A percentile compares a stretch with the other conserved stretches of the same genome.
Conservation (phyloP, 2,329 filamentous ascomycete species). For the Ascochyta lentis region DNA sequence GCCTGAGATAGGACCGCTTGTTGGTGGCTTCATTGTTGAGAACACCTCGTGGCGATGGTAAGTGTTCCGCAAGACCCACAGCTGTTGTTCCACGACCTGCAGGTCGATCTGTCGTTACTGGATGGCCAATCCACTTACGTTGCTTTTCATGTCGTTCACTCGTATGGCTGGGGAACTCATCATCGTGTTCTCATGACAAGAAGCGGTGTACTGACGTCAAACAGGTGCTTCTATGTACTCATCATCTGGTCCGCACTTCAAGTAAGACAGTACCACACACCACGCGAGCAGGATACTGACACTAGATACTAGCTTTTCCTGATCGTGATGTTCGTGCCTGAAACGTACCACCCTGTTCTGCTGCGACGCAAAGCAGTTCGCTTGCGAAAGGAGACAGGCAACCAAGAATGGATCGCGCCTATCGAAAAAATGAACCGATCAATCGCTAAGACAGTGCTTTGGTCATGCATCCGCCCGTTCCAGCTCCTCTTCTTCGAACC, state of each 20-base stretch:
- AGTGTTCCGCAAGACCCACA: conserved; percentile 27
- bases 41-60: conserved; percentile 67
- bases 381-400: conserved; percentile 76
- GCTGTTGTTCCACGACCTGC: conserved; percentile 11
- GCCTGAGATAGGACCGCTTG: conserved; percentile 63
- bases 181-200: conserved; percentile 12
- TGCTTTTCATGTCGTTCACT: conserved; percentile 18
- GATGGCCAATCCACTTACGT: background rate
- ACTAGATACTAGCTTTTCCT: conserved; percentile 60
- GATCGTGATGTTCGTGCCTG: conserved; percentile 77
- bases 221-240: conserved; percentile 70
- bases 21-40: conserved; percentile 84
- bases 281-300: conserved; percentile 23
- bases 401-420: conserved; percentile 76
- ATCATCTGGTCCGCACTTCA: conserved; percentile 76
- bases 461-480: conserved; percentile 70
- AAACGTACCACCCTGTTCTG: conserved; percentile 80
- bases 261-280: conserved; percentile 34
- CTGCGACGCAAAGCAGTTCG: conserved; percentile 74
- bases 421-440: conserved; percentile 76
- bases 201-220: conserved; percentile 34
- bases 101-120: conserved; percentile 7
- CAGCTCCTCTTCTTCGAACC: conserved; percentile 81
- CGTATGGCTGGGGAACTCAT: background rate
- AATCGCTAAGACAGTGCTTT: conserved; percentile 60